Evolutionary conservation across 805 yeast species (phyloP).

Genomic region (Metahyphopichia silvanorum): DNA sequence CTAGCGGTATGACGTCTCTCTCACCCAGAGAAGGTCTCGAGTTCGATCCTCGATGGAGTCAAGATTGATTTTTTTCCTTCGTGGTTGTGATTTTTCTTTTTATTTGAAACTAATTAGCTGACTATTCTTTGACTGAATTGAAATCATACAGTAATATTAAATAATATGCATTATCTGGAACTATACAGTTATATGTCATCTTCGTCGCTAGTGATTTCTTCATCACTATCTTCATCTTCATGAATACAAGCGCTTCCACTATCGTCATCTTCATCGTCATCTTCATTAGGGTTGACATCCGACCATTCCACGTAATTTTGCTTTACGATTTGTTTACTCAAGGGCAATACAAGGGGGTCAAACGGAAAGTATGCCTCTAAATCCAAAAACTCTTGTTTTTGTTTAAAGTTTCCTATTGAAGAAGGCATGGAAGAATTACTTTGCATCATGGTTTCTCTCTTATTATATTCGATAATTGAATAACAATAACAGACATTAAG

Average conservation of each 20-base stretch:
- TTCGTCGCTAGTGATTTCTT: conserved; percentile 17
- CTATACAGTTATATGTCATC: conserved; percentile 15
- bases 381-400: conserved; percentile 80
- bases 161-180: not conserved
- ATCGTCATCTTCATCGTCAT: conserved; percentile 57
- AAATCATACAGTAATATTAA: not conserved
- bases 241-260: conserved; percentile 25
- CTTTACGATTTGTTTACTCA: conserved; percentile 52
- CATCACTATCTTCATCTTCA: conserved; percentile 24
- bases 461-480: conserved; percentile 87
- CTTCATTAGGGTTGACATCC: conserved; percentile 46
- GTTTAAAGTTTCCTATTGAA: conserved; percentile 42
- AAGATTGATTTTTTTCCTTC: conserved; percentile 6
- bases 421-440: conserved; percentile 28
- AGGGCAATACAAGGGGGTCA: conserved; percentile 80
- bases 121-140: no score
- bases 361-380: conserved; percentile 95
- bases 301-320: conserved; percentile 72
- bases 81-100: no score
- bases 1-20: conserved; percentile 31
- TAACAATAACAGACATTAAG: conserved; percentile 91
- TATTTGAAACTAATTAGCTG: no score
- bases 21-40: conserved; percentile 31
- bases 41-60: conserved; percentile 33
- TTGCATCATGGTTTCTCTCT: conserved; percentile 59